These are phyloP conservation scores for Nicotiana noctiflora DNA, from an alignment of 257 asterid genomes.

Conservation along the genomic window DNA sequence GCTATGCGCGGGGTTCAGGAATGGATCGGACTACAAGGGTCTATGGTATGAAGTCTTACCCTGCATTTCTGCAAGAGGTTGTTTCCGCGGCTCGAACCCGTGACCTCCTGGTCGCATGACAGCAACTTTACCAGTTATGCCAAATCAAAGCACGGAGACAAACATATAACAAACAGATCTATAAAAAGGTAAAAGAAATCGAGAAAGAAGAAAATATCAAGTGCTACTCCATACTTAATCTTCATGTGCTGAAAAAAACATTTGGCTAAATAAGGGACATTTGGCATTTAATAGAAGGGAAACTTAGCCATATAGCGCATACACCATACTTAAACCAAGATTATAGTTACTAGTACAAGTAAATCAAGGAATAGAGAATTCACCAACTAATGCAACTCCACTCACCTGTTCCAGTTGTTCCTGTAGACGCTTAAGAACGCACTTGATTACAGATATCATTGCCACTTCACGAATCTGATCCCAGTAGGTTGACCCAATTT, in stretches of 20 bases:
- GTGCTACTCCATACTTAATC: not conserved
- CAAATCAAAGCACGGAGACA: not conserved
- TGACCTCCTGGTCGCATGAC: too few species aligned
- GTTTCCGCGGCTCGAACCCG: too few species aligned
- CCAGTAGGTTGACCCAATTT: constrained; percentile 85
- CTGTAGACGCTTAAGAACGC: constrained; percentile 63
- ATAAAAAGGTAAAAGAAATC: not conserved
- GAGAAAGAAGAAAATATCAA: not conserved
- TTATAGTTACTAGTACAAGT: not conserved
- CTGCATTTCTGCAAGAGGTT: too few species aligned
- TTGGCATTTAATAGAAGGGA: not conserved
- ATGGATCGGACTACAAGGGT: too few species aligned
- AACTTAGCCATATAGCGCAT: not conserved
- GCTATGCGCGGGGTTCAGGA: too few species aligned
- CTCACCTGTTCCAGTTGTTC: constrained; percentile 85
- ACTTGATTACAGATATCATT: constrained; percentile 67
- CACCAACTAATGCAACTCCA: not conserved
- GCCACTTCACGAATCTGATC: constrained; percentile 90
- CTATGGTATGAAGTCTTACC: too few species aligned
- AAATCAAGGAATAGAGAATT: not conserved
- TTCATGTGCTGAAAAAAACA: not conserved
- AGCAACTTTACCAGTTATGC: too few species aligned
- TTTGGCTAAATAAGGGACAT: not conserved
- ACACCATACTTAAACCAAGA: constrained; percentile 3
- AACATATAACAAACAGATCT: not conserved